A percentile compares a stretch with the other conserved stretches of the same genome.
Conservation (phyloP, 495 filamentous ascomycete species). For the Aspergillus panamensis region DNA sequence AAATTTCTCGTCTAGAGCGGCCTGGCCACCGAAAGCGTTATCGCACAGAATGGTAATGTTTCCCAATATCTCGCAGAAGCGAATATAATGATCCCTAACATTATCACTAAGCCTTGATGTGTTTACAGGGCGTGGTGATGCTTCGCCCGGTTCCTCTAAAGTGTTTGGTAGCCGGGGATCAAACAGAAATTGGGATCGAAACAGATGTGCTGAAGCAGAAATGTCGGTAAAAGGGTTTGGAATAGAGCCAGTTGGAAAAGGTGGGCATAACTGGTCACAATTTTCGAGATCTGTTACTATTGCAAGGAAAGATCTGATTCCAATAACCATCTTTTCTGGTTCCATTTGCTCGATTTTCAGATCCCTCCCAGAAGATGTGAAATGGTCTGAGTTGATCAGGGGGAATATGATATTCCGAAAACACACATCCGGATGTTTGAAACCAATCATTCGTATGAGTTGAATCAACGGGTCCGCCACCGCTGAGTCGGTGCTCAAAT, state of each 20-base stretch:
- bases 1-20: constrained; percentile 92
- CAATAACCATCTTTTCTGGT: constrained; percentile 93
- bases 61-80: constrained; percentile 91
- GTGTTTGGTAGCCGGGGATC: constrained; percentile 34
- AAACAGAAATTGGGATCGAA: constrained; percentile 39
- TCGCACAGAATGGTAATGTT: constrained; percentile 96
- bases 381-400: constrained; percentile 85
- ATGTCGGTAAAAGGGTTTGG: constrained; percentile 43
- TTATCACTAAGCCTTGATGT: constrained; percentile 68
- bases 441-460: constrained; percentile 91
- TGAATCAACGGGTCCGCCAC: constrained; percentile 88
- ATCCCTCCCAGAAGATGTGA: constrained; percentile 67
- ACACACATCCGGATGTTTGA: constrained; percentile 87
- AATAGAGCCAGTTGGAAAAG: constrained; percentile 63
- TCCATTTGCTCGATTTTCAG: constrained; percentile 89
- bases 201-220: constrained; percentile 32
- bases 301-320: constrained; percentile 86
- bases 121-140: constrained; percentile 65
- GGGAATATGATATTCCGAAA: constrained; percentile 92
- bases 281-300: constrained; percentile 95
- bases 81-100: constrained; percentile 76
- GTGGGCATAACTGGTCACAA: constrained; percentile 70
- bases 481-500: constrained; percentile 73
- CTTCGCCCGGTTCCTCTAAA: constrained; percentile 32
- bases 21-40: constrained; percentile 94